phyloP scores from a whole-genome alignment of 139 green algal species.

The Gonium pectorale region DNA sequence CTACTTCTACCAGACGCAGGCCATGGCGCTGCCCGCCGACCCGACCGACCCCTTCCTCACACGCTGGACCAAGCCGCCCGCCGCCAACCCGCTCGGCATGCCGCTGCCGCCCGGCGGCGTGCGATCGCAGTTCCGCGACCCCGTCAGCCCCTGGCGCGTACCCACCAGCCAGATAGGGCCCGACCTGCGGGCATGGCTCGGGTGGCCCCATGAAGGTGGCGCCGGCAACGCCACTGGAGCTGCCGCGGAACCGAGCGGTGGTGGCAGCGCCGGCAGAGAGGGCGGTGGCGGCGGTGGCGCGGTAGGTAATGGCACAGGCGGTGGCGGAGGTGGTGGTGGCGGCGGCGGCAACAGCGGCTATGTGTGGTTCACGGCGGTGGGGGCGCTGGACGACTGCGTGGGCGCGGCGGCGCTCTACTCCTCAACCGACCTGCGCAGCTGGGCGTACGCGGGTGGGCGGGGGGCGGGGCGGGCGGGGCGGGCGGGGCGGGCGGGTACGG shows the following conservation, averaged over 20 bases:
- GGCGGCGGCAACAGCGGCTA: neutral
- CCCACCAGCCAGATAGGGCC: neutral
- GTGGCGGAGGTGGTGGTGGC: neutral
- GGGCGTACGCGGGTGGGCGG: constrained; percentile 43
- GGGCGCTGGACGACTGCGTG: constrained; percentile 56
- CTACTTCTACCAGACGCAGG: constrained; percentile 59
- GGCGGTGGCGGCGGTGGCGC: neutral
- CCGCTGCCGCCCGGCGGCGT: constrained; percentile 32
- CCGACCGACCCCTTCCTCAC: constrained; percentile 52
- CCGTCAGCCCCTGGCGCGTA: constrained; percentile 48
- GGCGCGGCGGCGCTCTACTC: constrained; percentile 57
- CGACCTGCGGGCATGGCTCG: constrained; percentile 14
- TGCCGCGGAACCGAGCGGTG: neutral
- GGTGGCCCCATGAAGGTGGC: neutral
- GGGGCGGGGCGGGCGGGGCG: neutral
- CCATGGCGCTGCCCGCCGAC: constrained; percentile 50
- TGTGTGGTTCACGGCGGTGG: constrained; percentile 54
- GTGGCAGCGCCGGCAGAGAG: neutral
- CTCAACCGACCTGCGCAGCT: constrained; percentile 42
- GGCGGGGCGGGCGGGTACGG: no score
- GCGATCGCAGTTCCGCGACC: constrained; percentile 62
- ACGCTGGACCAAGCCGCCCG: constrained; percentile 47
- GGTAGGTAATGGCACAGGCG: neutral
- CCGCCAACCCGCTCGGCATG: constrained; percentile 44
- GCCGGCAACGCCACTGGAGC: neutral